Base-by-base conservation (phyloP, 139 green algal species). In the Tetraselmis chui region DNA sequence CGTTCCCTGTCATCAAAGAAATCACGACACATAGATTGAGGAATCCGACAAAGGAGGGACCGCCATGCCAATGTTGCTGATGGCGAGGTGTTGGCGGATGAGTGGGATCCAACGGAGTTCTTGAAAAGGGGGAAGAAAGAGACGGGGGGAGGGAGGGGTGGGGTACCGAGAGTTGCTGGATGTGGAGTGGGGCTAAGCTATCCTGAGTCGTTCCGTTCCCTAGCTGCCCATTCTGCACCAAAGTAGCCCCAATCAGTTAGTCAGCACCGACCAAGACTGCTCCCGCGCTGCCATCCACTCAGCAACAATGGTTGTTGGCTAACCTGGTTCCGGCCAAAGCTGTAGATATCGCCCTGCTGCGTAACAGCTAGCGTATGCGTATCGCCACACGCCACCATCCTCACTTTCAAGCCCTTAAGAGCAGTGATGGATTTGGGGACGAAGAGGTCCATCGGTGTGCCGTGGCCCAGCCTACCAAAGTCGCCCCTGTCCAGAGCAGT, bases 391-490 rank as follows among this genome's bases (percentile, higher is more conserved):
- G 93, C 90, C 28, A 97, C 89, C 5, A 76, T 30, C 28, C 31
- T 59, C 1, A 94, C 84, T 2, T 23, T 22, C 26, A 79, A 79
- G 24, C 88, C 88, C 0, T 75, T 31, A 28, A 97, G 90, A 31
- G 87, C 90, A 0, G 82, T 30, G n/a, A 97, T 93, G 24, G 89
- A 86, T 28, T 83, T 85, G 23, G 92, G 92, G 1, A 96, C 75
- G 82, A 98, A 98, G 2, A 94, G 80, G 77, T 98, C 95, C 22
- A 58, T 85, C 31, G 87, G 90, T 74, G 93, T 86, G 1, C 91
- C 93, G 78, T 96, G 93, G 1, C 95, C 95, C 58, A 98, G 84
- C 0, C 95, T 85, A 1, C 94, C 94, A 89, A 98, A 98, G 83
- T 97, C 94, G 29, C 93, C 94, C 93, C 90, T 93, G 45, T 18